Percentiles rank a stretch among this genome's conserved stretches.
Conservation (phyloP, 176 grass and related monocot genomes). For the Aegilops longissima region DNA sequence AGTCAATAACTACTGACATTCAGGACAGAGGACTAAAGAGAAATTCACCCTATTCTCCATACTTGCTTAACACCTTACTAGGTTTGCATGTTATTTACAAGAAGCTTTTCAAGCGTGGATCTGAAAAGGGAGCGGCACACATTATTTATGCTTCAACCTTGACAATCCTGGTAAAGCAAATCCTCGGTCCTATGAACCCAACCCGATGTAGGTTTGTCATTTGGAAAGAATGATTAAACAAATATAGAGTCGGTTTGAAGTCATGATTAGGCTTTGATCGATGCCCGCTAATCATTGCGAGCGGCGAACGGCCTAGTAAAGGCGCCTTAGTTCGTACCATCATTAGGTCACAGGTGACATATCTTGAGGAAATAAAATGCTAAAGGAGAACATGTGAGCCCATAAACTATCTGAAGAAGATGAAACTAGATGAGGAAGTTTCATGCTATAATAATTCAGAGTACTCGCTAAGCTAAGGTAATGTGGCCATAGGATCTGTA, state of each 20-base stretch:
- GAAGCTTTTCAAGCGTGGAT: slow-evolving; percentile 43
- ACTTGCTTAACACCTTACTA: slow-evolving; percentile 12
- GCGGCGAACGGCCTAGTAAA: slow-evolving; percentile 27
- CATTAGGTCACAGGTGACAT: slow-evolving; percentile 13
- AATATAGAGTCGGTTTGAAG: slow-evolving; percentile 27
- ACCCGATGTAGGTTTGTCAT: not conserved
- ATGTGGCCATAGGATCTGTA: slow-evolving; percentile 9
- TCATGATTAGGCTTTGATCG: slow-evolving; percentile 32
- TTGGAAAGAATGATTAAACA: slow-evolving; percentile 27
- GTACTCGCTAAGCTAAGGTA: slow-evolving; percentile 1
- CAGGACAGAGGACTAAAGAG: not conserved
- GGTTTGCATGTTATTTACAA: slow-evolving; percentile 22
- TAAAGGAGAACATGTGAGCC: slow-evolving; percentile 20
- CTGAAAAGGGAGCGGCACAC: slow-evolving; percentile 3
- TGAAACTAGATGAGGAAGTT: slow-evolving; percentile 21
- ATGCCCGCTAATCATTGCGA: slow-evolving; percentile 43
- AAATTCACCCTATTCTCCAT: slow-evolving; percentile 20
- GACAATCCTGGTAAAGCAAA: slow-evolving; percentile 42
- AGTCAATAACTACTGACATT: not conserved
- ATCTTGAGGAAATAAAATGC: slow-evolving; percentile 24
- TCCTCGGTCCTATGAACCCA: slow-evolving; percentile 36
- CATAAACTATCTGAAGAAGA: slow-evolving; percentile 37
- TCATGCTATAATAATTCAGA: not conserved
- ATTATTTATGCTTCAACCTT: slow-evolving; percentile 28
- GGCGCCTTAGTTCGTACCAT: slow-evolving; percentile 8